Base-by-base conservation (phyloP, 306 rosid genomes). In the Dryas alaskensis region DNA sequence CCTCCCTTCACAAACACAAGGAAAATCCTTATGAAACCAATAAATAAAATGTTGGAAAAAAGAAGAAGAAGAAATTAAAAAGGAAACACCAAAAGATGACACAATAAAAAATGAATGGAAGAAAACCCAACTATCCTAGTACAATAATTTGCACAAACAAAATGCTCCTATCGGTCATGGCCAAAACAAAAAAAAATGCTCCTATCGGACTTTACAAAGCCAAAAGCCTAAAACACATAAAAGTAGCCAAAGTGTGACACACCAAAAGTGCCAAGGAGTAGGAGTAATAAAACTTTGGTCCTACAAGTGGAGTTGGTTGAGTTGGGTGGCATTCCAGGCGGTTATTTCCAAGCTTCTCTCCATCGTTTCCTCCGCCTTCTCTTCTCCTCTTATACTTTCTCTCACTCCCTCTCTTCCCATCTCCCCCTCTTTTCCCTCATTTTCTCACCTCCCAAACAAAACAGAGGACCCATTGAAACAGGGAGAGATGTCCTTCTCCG, bases 331-430 rank as follows among this genome's bases (percentile, higher is more conserved):
- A 17, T 59, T 19, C 45, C 4, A 59, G 86, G 68, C 96, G 97
- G 84, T 81, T 60, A 83, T 81, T 89, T 53, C 92, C 81, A 88
- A 81, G 89, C 58, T 43, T 19, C 79, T 54, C 62, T 72, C 73
- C 86, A 84, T 95, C 60, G 97, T 84, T 72, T 73, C 54, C 92
- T 94, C 96, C 99, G 98, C 85, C 85, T 45, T 43, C 49, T 75
- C 55, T 43, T 49, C 59, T 5, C 71, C 72, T 73, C 66, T 61
- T 68, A 42, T 61, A 72, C 67, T 7, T 42, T 43, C 59, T 53
- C 49, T 6, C 69, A 59, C 46, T 39, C 8, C 40, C 48, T 17
- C 17, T 51, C 63, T 65, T 58, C 3, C 37, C 37, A 31, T 46
- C 60, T 1, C 76, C 8, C 37, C 22, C 79, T 37, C 40, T 47